These are phyloP conservation scores for Talaromyces piceae DNA, from an alignment of 2,329 filamentous ascomycete genomes.

Conservation along the genomic window DNA sequence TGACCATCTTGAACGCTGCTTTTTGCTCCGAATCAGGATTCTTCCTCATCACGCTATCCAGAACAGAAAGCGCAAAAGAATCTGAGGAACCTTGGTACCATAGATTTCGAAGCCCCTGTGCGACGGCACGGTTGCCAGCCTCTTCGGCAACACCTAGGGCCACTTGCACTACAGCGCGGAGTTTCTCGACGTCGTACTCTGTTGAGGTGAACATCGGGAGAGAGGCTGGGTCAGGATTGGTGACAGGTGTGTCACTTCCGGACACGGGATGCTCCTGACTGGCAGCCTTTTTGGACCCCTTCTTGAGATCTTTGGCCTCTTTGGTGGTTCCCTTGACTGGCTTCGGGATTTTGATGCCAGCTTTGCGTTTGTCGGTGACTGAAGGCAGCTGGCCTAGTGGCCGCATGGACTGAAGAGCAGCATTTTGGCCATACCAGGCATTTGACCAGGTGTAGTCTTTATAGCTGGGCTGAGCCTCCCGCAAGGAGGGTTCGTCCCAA, in stretches of 20 bases:
- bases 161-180: slow-evolving; percentile 20
- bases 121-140: slow-evolving; percentile 21
- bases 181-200: slow-evolving; percentile 22
- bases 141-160: slow-evolving; percentile 23
- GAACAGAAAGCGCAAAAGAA: slow-evolving; percentile 23
- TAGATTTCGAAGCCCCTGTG: slow-evolving; percentile 22
- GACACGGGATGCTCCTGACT: slow-evolving; percentile 5
- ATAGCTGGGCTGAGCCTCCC: slow-evolving; percentile 58
- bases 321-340: slow-evolving; percentile 31
- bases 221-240: slow-evolving; percentile 12
- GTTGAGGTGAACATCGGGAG: slow-evolving; percentile 17
- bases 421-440: slow-evolving; percentile 54
- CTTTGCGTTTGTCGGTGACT: slow-evolving; percentile 49
- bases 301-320: slow-evolving; percentile 12
- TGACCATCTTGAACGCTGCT: slow-evolving; percentile 23
- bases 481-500: slow-evolving; percentile 53
- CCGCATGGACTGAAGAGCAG: slow-evolving; percentile 76
- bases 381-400: slow-evolving; percentile 67
- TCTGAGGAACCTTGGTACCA: slow-evolving; percentile 23
- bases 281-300: slow-evolving; percentile 13
- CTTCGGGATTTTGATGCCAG: slow-evolving; percentile 35
- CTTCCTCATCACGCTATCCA: slow-evolving; percentile 23
- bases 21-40: slow-evolving; percentile 19
- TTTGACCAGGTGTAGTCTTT: slow-evolving; percentile 60
- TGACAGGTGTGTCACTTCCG: slow-evolving; percentile 13